Base-by-base conservation (phyloP, 2,329 filamentous ascomycete genomes). In the Alternaria novae-zelandiae region DNA sequence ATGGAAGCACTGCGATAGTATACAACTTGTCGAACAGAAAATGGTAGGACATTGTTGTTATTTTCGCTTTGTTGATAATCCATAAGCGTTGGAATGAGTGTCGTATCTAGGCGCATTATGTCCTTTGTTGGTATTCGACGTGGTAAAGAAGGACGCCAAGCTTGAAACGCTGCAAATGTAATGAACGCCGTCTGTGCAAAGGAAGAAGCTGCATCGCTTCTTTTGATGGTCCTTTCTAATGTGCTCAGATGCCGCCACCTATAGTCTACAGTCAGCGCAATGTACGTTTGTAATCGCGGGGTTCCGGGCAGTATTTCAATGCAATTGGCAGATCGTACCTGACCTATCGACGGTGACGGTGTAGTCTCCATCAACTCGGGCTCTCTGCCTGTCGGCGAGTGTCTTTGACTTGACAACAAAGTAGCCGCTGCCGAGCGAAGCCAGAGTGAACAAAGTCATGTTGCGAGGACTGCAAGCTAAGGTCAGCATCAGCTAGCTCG, bases 271-370 rank as follows among this genome's bases (percentile, higher is more conserved):
- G 25, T 70, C 49, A 65, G 68, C 50, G 46, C 25, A 43, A 44
- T 46, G 21, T 21, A 25, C 15, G 6, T 23, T 28, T 30, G 13
- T 17, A 2, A 21, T 8, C 5, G 13, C 12, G 6, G 2, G 28
- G n/a, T 41, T 21, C 23, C 9, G 25, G 6, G 9, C 26, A 28
- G 12, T 4, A 26, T 21, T 2, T 17, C 45, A 28, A 21, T 9
- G 21, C 43, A 28, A 26, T 17, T 46, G 47, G 8, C 11, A 26
- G 2, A n/a, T 44, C 50, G 23, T 57, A 78, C 78, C 78, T 20
- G 78, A 80, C 54, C 78, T 66, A 41, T 79, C 75, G 20, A 79
- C 76, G 13, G 73, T 68, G 13, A 80, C 78, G 17, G 72, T 77
- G 54, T 78, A 80, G 57, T 80, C 77, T 15, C 78, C 76, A 20